These are phyloP conservation scores for Penicillium paxilli DNA, from an alignment of 495 filamentous ascomycete genomes.

Conservation along the genomic window DNA sequence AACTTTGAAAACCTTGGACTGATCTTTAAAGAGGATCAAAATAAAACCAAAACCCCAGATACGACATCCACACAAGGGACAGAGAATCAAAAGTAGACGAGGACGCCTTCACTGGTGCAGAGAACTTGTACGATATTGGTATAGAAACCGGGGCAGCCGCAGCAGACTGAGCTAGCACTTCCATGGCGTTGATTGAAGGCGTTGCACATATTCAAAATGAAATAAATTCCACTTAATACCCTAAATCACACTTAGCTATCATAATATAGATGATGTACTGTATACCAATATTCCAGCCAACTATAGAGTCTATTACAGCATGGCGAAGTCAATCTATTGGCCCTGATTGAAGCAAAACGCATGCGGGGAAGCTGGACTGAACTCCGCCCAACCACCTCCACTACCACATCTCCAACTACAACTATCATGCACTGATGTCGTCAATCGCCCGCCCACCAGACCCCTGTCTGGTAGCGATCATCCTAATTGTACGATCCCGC, in stretches of 20 bases:
- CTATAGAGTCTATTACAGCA: too few species aligned
- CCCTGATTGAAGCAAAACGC: slow-evolving; percentile 3
- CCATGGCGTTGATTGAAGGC: slow-evolving; percentile 18
- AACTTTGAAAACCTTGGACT: slow-evolving; percentile 92
- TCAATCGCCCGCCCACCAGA: slow-evolving; percentile 53
- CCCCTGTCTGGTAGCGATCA: slow-evolving; percentile 70
- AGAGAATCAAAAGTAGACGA: slow-evolving; percentile 8
- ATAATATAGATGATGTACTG: neutral
- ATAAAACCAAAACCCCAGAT: slow-evolving; percentile 2
- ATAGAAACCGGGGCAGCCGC: slow-evolving; percentile 7
- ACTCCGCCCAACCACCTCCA: slow-evolving; percentile 18
- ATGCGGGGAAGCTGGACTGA: slow-evolving; percentile 19
- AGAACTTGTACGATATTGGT: slow-evolving; percentile 21
- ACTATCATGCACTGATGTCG: slow-evolving; percentile 37
- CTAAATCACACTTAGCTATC: too few species aligned
- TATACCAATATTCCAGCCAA: too few species aligned
- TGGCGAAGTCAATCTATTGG: slow-evolving; percentile 9
- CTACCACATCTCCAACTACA: slow-evolving; percentile 10
- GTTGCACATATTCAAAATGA: slow-evolving; percentile 16
- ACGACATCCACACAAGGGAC: slow-evolving; percentile 3
- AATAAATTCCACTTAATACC: slow-evolving; percentile 10
- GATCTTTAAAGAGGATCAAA: slow-evolving; percentile 50
- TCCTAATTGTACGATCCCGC: slow-evolving; percentile 78
- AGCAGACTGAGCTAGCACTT: neutral
- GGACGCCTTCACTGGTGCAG: neutral